phyloP scores from a whole-genome alignment of 441 rosid genomes.

The Croton laevigatus region DNA sequence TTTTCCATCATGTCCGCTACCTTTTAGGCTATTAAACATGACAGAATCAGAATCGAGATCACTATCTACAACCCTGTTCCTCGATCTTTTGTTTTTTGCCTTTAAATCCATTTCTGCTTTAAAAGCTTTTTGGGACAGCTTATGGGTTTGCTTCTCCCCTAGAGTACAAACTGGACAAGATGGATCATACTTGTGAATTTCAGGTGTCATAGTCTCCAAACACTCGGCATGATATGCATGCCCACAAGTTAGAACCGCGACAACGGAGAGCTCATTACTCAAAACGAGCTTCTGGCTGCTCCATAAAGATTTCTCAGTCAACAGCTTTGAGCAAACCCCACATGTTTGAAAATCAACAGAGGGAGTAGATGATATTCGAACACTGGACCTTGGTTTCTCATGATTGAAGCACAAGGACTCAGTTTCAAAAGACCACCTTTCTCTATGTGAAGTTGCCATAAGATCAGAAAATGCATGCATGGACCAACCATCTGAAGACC shows the following conservation, averaged over 20 bases:
- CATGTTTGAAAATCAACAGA: constrained; percentile 65
- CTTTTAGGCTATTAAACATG: constrained; percentile 40
- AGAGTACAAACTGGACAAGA: constrained; percentile 88
- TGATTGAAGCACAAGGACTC: constrained; percentile 46
- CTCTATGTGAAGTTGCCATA: constrained; percentile 61
- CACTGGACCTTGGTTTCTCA: constrained; percentile 49
- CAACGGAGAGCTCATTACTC: constrained; percentile 64
- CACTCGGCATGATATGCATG: constrained; percentile 97
- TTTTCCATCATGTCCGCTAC: constrained; percentile 45
- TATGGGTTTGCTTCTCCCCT: constrained; percentile 71
- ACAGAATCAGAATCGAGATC: constrained; percentile 49
- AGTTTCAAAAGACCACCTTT: constrained; percentile 60
- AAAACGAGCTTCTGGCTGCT: constrained; percentile 67
- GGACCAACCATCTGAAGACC: constrained; percentile 86
- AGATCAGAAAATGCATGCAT: constrained; percentile 80
- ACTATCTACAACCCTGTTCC: constrained; percentile 62
- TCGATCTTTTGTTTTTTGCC: constrained; percentile 63
- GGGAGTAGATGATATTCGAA: constrained; percentile 39
- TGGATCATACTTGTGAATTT: constrained; percentile 82
- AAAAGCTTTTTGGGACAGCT: constrained; percentile 78
- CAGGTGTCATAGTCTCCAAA: constrained; percentile 85
- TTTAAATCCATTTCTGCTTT: constrained; percentile 71
- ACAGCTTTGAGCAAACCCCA: constrained; percentile 81
- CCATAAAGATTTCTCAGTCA: constrained; percentile 78
- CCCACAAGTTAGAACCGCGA: constrained; percentile 79